Base-by-base conservation (phyloP, 371 early-diverging fungal species). In the Mortierella polycephala region DNA sequence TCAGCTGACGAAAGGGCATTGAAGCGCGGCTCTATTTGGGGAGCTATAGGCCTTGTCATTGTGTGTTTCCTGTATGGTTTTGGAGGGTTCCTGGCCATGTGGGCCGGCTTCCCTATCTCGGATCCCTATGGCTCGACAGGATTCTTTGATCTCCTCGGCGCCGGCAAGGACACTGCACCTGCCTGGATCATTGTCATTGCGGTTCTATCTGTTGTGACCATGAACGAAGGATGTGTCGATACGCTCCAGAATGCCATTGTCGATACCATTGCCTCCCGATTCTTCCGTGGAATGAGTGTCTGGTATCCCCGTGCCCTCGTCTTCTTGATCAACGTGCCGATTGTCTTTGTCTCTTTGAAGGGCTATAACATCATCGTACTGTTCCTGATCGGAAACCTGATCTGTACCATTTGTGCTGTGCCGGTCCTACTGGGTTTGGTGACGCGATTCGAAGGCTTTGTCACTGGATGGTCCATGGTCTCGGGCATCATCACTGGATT, bases 151-250 rank as follows among this genome's bases (percentile, higher is more conserved):
- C 68, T 86, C 47, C 79, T 90, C 46, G 73, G 67, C 20, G 71
- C 68, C 0, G 77, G 82, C 40, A 67, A 70, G 9, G 67, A 67
- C 7, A 41, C 60, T 11, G 75, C 82, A 10, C 81, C 85, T n/a
- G 49, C 64, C 21, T 86, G 85, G 81, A 69, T 89, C 44, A 64
- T 83, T 7, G 47, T 88, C 12, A 37, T 89, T 42, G 83, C 87
- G n/a, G 81, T 75, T 5, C 70, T 79, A 23, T 65, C 80, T 0
- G 69, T 70, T 7, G 73, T 69, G 39, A 71, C 83, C 47, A 88
- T 90, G 88, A 86, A 86, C 76, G 84, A 86, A 54, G 83, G 85
- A 20, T 79, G 83, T 23, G 84, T 89, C 23, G 90, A 90, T 66
- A 82, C 86, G 30, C 71, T 85, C 67, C 88, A 89, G 81, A 87